Conservation (phyloP, 768 basidiomycete species). For the Coprinopsis marcescibilis region DNA sequence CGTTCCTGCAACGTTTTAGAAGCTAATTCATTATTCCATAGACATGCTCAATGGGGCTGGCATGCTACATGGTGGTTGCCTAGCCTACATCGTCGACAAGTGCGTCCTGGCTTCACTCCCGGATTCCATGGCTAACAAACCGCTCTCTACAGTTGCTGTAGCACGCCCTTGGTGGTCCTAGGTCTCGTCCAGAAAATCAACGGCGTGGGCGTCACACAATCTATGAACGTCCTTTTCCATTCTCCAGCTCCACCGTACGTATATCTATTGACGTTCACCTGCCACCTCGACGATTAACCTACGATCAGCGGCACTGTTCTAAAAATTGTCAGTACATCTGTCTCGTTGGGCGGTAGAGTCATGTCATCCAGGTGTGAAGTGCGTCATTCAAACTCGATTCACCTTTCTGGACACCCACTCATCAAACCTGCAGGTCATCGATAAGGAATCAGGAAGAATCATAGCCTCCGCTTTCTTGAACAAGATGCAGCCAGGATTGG, state of each 20-base stretch:
- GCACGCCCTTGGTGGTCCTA: conserved; percentile 62
- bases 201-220: conserved; percentile 71
- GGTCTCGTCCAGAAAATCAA: conserved; percentile 56
- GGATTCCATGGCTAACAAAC: neutral
- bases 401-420: conserved; percentile 2
- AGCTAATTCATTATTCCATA: conserved; percentile 22
- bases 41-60: conserved; percentile 74
- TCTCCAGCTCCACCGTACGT: conserved; percentile 60
- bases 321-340: conserved; percentile 55
- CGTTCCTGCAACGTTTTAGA: neutral
- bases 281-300: conserved; percentile 10
- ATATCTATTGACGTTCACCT: conserved; percentile 1
- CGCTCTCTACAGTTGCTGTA: conserved; percentile 45
- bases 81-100: conserved; percentile 74
- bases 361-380: conserved; percentile 74
- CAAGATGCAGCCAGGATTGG: conserved; percentile 63
- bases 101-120: conserved; percentile 27
- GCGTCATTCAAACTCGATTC: conserved; percentile 15
- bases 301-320: conserved; percentile 50
- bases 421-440: conserved; percentile 39
- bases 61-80: conserved; percentile 71
- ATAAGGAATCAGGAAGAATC: conserved; percentile 51
- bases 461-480: conserved; percentile 64
- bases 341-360: conserved; percentile 61
- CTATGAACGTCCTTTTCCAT: conserved; percentile 65